Conservation (phyloP, 208 protist species). For the Trypanosoma lewisi region DNA sequence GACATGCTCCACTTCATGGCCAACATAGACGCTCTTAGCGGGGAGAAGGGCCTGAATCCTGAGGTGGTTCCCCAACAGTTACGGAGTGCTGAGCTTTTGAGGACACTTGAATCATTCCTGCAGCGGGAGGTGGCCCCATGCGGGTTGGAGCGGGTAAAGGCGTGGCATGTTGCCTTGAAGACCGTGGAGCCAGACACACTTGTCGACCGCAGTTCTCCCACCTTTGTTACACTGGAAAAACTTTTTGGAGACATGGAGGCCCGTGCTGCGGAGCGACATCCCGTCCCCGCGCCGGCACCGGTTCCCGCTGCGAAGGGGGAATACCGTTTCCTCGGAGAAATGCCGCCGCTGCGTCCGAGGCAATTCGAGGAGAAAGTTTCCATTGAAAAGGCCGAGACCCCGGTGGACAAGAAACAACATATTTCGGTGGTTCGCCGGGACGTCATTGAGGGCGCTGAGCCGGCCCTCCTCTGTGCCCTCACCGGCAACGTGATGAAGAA, state of each 20-base stretch:
- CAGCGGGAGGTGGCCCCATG: conserved; percentile 63
- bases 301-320: not conserved
- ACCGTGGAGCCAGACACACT: conserved; percentile 66
- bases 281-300: conserved; percentile 20
- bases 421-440: conserved; percentile 43
- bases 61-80: conserved; percentile 70
- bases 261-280: conserved; percentile 28
- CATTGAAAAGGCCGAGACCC: conserved; percentile 64
- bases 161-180: conserved; percentile 81
- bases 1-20: conserved; percentile 88
- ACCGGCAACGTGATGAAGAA: conserved; percentile 91
- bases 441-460: conserved; percentile 54
- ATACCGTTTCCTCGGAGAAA: conserved; percentile 53
- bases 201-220: conserved; percentile 58
- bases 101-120: conserved; percentile 64
- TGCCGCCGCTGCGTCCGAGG: conserved; percentile 57
- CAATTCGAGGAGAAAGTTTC: conserved; percentile 57
- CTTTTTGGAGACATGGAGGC: conserved; percentile 50
- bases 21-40: conserved; percentile 83
- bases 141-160: conserved; percentile 63
- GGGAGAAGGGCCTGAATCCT: conserved; percentile 30
- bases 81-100: conserved; percentile 37
- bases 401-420: conserved; percentile 46
- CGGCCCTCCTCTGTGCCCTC: conserved; percentile 75
- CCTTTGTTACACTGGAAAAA: conserved; percentile 62